Base-by-base conservation (phyloP, 805 yeast species). In the Starmerella etchellsii region DNA sequence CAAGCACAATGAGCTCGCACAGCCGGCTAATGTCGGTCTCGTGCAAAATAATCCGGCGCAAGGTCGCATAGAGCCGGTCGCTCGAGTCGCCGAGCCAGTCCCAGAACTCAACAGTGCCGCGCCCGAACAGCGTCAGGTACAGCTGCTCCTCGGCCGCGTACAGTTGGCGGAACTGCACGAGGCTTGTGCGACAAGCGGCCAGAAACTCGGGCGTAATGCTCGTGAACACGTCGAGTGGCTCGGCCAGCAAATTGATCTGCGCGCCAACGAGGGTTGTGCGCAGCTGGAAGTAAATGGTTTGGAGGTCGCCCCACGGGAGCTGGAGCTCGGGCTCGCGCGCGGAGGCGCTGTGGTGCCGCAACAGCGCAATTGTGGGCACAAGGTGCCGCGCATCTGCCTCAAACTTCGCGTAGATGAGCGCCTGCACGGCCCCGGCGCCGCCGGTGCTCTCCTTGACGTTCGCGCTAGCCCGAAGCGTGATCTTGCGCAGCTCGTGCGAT, bases 11-110 rank as follows among this genome's bases (percentile, higher is more conserved):
- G 19, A 84, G 63, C 53, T 84, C 93, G 60, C 95, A 82, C 20
- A 91, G 61, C 10, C 67, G 67, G 20, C 69, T 65, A 22, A 88
- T 76, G 48, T 75, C 76, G 13, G 70, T 64, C 56, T 87, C 96
- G 43, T 78, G 71, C 31, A 85, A 65, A 1, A 84, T 72, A 36
- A 69, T 66, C 42, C 75, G 71, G 47, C 95, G 68, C 27, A 83
- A 57, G 2, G 67, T 59, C 48, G 81, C 88, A 52, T 85, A 81
- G 21, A 87, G 61, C 0, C 95, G 91, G 28, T 84, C 95, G 25
- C 82, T 65, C 3, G 84, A 51, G 20, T 66, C 68, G 34, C 69
- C 71, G 44, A 81, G 70, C 76, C 82, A 83, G 6, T 62, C 59
- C 41, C 71, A 69, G 35, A 81, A 56, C 19, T 25, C 20, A 13